Evolutionary conservation across 75 land plant species (phyloP).

Genomic region (Cunninghamia lanceolata): DNA sequence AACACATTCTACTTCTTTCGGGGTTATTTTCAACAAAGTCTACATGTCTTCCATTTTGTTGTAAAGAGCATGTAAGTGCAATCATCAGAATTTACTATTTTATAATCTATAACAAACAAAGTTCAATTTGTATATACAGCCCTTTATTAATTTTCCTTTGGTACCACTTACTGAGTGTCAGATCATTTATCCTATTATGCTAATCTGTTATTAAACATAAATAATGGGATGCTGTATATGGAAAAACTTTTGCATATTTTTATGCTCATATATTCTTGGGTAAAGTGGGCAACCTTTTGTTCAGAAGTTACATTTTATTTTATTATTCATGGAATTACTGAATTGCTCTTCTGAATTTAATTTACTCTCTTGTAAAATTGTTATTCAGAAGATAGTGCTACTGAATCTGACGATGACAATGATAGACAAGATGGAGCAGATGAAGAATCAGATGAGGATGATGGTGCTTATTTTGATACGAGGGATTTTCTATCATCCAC

Average conservation of each 20-base stretch:
- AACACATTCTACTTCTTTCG: neutral
- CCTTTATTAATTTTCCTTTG: neutral
- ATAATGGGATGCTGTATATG: no score
- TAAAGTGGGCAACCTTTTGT: neutral
- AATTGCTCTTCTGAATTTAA: neutral
- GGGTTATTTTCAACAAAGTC: neutral
- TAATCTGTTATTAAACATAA: neutral
- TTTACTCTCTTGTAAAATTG: neutral
- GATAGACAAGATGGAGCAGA: slow-evolving; percentile 40
- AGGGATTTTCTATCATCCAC: slow-evolving; percentile 21
- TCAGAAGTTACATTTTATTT: neutral
- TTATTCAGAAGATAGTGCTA: slow-evolving; percentile 44
- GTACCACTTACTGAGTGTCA: neutral
- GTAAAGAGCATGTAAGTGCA: neutral
- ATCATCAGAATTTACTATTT: neutral
- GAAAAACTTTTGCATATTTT: no score
- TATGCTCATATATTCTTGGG: neutral
- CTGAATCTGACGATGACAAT: slow-evolving; percentile 61
- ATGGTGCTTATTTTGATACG: slow-evolving; percentile 44
- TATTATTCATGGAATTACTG: neutral
- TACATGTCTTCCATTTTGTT: neutral
- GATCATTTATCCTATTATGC: neutral
- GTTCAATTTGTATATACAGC: neutral
- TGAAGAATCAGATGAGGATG: slow-evolving; percentile 55
- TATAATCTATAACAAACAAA: neutral